Percentiles rank a stretch among this genome's conserved stretches.
phyloP scores from a whole-genome alignment of 2,329 filamentous ascomycete species.

The Fusarium poae region DNA sequence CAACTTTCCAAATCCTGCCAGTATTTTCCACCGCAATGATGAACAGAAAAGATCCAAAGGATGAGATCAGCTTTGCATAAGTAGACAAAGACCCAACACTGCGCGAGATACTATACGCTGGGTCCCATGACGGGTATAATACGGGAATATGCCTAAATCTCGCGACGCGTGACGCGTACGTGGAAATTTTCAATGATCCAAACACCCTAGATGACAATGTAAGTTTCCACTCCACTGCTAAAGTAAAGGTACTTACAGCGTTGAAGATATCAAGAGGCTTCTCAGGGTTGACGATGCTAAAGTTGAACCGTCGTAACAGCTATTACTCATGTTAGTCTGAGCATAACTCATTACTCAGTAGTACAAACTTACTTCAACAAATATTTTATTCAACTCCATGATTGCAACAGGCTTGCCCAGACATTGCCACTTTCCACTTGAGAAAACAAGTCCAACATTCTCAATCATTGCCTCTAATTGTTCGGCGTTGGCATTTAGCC shows the following conservation, averaged over 20 bases:
- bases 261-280: slow-evolving; percentile 31
- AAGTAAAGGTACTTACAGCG: background rate
- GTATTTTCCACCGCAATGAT: too few relatives aligned
- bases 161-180: slow-evolving; percentile 15
- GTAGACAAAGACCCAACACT: too few relatives aligned
- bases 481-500: slow-evolving; percentile 54
- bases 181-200: slow-evolving; percentile 34
- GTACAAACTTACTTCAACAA: slow-evolving; percentile 57
- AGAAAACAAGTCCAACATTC: slow-evolving; percentile 55
- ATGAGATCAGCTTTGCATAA: too few relatives aligned
- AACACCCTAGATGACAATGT: slow-evolving; percentile 7
- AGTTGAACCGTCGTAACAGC: slow-evolving; percentile 36
- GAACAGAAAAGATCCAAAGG: too few relatives aligned
- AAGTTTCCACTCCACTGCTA: fast-evolving
- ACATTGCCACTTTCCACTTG: slow-evolving; percentile 56
- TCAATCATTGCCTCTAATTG: slow-evolving; percentile 51
- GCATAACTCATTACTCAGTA: background rate
- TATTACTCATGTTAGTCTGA: background rate
- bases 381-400: slow-evolving; percentile 54
- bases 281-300: slow-evolving; percentile 19
- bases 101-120: too few relatives aligned
- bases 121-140: too few relatives aligned
- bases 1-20: too few relatives aligned
- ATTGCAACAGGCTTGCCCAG: slow-evolving; percentile 55
- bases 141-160: background rate